phyloP scores from a whole-genome alignment of 2,329 filamentous ascomycete species.

The Colletotrichum endophyticum region DNA sequence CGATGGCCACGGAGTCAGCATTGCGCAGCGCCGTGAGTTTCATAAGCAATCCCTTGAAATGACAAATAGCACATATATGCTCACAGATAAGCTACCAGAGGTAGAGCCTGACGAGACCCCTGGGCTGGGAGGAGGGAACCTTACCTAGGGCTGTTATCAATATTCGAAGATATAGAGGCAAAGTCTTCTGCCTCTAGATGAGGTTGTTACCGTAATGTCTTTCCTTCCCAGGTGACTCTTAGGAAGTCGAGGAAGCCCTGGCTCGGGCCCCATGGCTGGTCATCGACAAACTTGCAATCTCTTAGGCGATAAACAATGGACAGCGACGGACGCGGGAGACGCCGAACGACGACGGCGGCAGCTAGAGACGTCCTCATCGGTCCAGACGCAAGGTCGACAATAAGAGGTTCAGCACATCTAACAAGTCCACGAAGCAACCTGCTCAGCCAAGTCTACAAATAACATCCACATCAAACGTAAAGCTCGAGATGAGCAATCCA shows the following conservation, averaged over 20 bases:
- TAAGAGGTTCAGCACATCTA: background rate
- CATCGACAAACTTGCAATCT: background rate
- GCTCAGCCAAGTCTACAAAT: too few species aligned
- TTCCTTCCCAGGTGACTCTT: background rate
- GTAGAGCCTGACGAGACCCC: background rate
- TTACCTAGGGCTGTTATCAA: background rate
- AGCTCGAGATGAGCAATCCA: too few species aligned
- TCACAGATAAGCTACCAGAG: too few species aligned
- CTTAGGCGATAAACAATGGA: background rate
- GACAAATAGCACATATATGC: too few species aligned
- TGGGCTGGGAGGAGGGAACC: background rate
- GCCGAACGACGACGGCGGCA: rapidly evolving
- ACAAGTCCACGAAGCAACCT: background rate
- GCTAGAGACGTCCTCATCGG: background rate
- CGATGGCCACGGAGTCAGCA: too few species aligned
- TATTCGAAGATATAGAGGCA: background rate
- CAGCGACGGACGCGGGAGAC: background rate
- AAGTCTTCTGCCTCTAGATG: background rate
- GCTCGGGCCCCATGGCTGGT: background rate
- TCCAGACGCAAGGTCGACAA: background rate
- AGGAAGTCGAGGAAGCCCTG: background rate
- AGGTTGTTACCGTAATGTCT: background rate
- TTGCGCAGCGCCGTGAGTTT: too few species aligned
- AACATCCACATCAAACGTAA: too few species aligned
- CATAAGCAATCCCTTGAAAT: too few species aligned